Conservation (phyloP, 352 stramenopile genomes). For the Pythium brassicae region DNA sequence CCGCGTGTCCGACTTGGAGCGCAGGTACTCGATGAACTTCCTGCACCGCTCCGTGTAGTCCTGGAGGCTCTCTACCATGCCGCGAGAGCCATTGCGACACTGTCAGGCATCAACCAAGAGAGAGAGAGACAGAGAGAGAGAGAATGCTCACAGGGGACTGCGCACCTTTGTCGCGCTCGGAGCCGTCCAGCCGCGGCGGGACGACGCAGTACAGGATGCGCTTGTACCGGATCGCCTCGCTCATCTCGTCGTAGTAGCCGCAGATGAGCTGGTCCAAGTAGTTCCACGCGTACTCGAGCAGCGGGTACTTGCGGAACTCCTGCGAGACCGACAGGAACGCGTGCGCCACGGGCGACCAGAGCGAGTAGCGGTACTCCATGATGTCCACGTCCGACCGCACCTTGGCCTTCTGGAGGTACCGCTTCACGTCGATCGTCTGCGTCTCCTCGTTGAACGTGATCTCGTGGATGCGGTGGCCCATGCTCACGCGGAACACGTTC, state of each 20-base stretch:
- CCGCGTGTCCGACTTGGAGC: constrained; percentile 46
- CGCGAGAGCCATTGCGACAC: neutral
- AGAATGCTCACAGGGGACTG: neutral
- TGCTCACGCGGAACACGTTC: constrained; percentile 68
- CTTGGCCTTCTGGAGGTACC: constrained; percentile 68
- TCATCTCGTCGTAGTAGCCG: constrained; percentile 85
- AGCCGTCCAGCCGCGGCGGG: constrained; percentile 35
- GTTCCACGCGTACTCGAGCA: constrained; percentile 84
- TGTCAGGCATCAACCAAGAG: neutral
- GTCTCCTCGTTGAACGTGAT: constrained; percentile 85
- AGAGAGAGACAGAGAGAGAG: neutral
- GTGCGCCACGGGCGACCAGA: constrained; percentile 68
- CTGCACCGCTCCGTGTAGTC: constrained; percentile 56
- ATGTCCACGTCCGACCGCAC: constrained; percentile 61
- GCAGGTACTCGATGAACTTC: constrained; percentile 72
- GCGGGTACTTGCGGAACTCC: constrained; percentile 81
- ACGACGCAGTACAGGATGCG: constrained; percentile 72
- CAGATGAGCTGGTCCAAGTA: constrained; percentile 83
- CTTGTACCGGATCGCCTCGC: constrained; percentile 78
- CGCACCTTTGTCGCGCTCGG: constrained; percentile 26
- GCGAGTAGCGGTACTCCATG: constrained; percentile 79
- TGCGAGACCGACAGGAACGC: constrained; percentile 64
- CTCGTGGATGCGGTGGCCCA: constrained; percentile 87
- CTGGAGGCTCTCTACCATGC: constrained; percentile 43
- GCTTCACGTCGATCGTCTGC: constrained; percentile 85